Evolutionary conservation across 164 flowering plant species (phyloP), one percentile per base, ranked within the genome.

Genomic region (Buxus sempervirens): DNA sequence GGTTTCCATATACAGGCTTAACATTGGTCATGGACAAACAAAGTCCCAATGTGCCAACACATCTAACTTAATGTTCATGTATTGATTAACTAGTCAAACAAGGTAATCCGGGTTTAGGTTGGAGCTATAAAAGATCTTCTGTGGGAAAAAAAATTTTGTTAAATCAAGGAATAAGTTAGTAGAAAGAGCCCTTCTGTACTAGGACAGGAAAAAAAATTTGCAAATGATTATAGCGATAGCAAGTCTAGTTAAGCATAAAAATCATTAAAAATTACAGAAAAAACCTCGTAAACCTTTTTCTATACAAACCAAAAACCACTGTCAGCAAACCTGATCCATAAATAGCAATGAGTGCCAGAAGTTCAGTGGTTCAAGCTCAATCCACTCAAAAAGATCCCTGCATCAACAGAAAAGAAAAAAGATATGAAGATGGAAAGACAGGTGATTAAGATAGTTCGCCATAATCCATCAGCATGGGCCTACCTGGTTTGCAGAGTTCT

Each of bases 351-450:
- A 88, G 68, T 92, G 90, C 97, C 97, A 92, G 68, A 82, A 92
- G 69, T 89, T 86, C 68, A 82, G 27, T 23, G 90, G 96, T 73
- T 95, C 98, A 74, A 95, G 85, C 85, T 89, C 97, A 75, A 95
- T 86, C 99, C 97, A 95, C 78, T 95, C 98, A 69, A 95, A 95
- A 61, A 95, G 83, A 63, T 95, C 99, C 73, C 98, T 95, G 66
- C 53, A 70, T 3, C 67, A 77, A 61, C n/a, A 71, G 58, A 13
- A 67, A 62, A 58, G 7, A 56, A 38, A 45, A 25, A 62, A 61
- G 16, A 59, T 14, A 60, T n/a, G 32, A 19, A 54, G 26, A 51
- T 28, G 16, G 28, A 58, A 70, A 27, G 38, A 59, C 26, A 48
- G 53, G 38, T 20, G 62, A 69, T 25, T 3, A 62, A 77, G 23